Evolutionary conservation across 371 early-diverging fungal species (phyloP).

Genomic region (Zopfochytrium polystomum): DNA sequence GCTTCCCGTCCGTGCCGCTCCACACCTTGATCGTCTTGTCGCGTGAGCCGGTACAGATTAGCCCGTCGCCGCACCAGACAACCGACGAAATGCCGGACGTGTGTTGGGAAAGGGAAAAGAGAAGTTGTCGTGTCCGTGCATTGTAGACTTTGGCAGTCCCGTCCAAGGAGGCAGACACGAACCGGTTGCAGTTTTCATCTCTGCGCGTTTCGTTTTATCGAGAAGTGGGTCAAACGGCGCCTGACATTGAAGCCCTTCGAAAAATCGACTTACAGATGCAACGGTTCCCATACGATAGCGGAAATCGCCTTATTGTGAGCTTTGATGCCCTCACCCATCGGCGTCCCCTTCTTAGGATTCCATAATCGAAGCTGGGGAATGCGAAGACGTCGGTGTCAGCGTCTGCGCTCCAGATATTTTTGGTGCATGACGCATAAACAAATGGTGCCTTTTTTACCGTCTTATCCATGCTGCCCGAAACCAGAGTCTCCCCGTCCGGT

Average conservation of each 20-base stretch:
- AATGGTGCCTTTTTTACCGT: no score
- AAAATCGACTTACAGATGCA: conserved; percentile 60
- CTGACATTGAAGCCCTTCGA: conserved; percentile 7
- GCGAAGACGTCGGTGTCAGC: no score
- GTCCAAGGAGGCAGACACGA: conserved; percentile 94
- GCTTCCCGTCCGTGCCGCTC: conserved; percentile 74
- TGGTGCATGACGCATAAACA: no score
- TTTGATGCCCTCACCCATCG: conserved; percentile 71
- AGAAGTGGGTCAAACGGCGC: conserved; percentile 4
- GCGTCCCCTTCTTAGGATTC: conserved; percentile 80
- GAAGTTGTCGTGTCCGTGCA: conserved; percentile 66
- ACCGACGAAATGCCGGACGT: conserved; percentile 89
- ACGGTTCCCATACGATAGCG: conserved; percentile 88
- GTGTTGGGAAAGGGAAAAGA: conserved; percentile 82
- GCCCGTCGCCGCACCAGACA: conserved; percentile 93
- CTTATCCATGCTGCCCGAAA: conserved; percentile 94
- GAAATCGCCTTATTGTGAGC: conserved; percentile 91
- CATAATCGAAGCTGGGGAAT: conserved; percentile 85
- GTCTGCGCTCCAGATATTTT: no score
- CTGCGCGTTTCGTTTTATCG: neutral
- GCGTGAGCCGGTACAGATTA: conserved; percentile 86
- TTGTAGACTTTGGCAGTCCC: conserved; percentile 97
- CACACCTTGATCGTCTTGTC: conserved; percentile 94
- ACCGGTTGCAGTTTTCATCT: conserved; percentile 66
- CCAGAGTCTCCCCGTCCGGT: conserved; percentile 80